phyloP scores from a whole-genome alignment of 2,329 filamentous ascomycete species.

The Penicillium sp. region DNA sequence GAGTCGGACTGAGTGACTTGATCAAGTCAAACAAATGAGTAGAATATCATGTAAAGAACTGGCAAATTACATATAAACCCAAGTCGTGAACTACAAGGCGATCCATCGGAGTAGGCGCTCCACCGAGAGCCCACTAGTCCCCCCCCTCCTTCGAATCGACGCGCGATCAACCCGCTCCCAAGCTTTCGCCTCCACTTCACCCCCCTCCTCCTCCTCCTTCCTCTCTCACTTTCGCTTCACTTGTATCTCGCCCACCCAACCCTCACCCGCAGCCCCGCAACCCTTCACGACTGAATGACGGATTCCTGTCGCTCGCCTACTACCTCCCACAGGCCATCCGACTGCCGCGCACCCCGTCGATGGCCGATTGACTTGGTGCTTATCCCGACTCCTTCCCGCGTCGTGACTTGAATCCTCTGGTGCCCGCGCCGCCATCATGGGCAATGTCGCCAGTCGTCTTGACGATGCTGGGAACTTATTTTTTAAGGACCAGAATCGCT shows the following conservation, averaged over 20 bases:
- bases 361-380: constrained; percentile 34
- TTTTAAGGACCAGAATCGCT: constrained; percentile 86
- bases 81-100: too few relatives aligned
- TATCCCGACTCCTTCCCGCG: constrained; percentile 30
- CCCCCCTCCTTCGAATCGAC: constrained; percentile 14
- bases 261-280: not conserved
- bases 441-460: constrained; percentile 83
- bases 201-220: not conserved
- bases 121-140: not conserved
- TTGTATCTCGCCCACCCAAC: not conserved
- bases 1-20: not conserved
- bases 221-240: not conserved
- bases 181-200: constrained; percentile 16
- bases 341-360: constrained; percentile 34
- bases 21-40: not conserved
- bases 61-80: not conserved
- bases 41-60: not conserved
- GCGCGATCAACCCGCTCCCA: constrained; percentile 15
- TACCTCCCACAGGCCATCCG: constrained; percentile 21
- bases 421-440: constrained; percentile 67
- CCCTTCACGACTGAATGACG: constrained; percentile 28
- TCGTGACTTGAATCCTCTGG: constrained; percentile 29
- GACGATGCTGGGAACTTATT: constrained; percentile 79
- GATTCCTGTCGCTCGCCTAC: constrained; percentile 15
- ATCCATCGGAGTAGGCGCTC: not conserved